phyloP scores from a whole-genome alignment of 2,329 filamentous ascomycete species.

The Endoconidiophora polonica region DNA sequence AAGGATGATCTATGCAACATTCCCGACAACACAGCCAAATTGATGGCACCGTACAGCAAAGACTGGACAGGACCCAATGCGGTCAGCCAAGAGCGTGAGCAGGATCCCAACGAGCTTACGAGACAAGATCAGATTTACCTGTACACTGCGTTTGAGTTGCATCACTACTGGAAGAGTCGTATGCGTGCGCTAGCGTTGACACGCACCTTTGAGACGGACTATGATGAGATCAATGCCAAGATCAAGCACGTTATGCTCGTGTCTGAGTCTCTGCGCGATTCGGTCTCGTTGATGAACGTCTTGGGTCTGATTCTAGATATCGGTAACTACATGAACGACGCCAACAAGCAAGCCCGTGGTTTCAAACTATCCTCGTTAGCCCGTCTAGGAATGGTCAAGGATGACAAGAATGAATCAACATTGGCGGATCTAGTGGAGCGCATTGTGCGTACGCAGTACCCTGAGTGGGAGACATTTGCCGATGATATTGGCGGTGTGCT shows the following conservation, averaged over 20 bases:
- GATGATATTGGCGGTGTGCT: conserved; percentile 72
- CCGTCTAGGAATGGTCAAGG: conserved; percentile 91
- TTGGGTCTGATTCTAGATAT: conserved; percentile 92
- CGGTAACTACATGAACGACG: conserved; percentile 99
- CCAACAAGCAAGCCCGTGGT: conserved; percentile 92
- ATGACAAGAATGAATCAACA: conserved; percentile 95
- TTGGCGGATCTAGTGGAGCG: conserved; percentile 92
- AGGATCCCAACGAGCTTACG: conserved; percentile 75
- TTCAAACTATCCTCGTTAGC: conserved; percentile 96
- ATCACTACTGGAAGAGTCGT: conserved; percentile 96
- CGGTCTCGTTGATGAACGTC: conserved; percentile 87
- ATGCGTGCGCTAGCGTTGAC: conserved; percentile 84
- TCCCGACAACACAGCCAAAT: conserved; percentile 75
- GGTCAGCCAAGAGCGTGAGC: conserved; percentile 54
- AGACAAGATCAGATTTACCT: conserved; percentile 92
- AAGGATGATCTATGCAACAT: conserved; percentile 86
- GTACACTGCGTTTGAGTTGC: conserved; percentile 80
- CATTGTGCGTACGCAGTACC: conserved; percentile 90
- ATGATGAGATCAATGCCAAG: conserved; percentile 77
- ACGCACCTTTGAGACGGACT: conserved; percentile 69
- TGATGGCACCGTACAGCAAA: conserved; percentile 87
- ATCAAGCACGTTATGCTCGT: conserved; percentile 73
- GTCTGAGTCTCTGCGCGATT: conserved; percentile 78
- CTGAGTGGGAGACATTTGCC: conserved; percentile 81
- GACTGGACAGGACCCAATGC: conserved; percentile 61